phyloP scores from a whole-genome alignment of 2,329 filamentous ascomycete species.

The Alternaria ventricosa region DNA sequence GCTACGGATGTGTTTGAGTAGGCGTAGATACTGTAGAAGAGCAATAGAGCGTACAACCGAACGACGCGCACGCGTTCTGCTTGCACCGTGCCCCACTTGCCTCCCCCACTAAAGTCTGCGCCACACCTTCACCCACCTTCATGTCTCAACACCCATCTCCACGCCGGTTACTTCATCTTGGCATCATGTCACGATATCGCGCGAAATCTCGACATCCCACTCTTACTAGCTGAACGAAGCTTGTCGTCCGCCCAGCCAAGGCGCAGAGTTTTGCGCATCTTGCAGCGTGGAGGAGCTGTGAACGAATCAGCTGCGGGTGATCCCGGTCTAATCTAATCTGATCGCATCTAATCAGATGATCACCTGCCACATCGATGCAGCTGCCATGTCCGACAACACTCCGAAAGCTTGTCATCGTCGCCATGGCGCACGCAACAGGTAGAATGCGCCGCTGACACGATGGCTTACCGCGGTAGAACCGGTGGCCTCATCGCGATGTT shows the following conservation, averaged over 20 bases:
- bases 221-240: background rate
- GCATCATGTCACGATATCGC: background rate
- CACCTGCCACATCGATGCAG: background rate
- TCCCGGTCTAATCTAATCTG: background rate
- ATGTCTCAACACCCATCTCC: background rate
- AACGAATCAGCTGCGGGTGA: background rate
- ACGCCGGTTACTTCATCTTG: background rate
- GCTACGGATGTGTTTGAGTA: constrained; percentile 12
- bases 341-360: constrained; percentile 6
- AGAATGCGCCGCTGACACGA: background rate
- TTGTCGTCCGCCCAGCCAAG: background rate
- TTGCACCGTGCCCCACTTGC: background rate
- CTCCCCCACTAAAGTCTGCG: background rate
- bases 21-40: background rate
- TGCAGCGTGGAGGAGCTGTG: background rate
- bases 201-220: background rate
- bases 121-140: background rate
- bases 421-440: background rate
- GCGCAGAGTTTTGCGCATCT: background rate
- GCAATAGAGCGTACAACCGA: background rate
- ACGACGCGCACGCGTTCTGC: background rate
- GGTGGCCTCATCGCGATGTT: background rate
- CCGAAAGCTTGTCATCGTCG: background rate
- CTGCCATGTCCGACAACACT: background rate
- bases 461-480: background rate